These are phyloP conservation scores for Lactarius psammicola DNA, from an alignment of 768 basidiomycete genomes.

Conservation along the genomic window DNA sequence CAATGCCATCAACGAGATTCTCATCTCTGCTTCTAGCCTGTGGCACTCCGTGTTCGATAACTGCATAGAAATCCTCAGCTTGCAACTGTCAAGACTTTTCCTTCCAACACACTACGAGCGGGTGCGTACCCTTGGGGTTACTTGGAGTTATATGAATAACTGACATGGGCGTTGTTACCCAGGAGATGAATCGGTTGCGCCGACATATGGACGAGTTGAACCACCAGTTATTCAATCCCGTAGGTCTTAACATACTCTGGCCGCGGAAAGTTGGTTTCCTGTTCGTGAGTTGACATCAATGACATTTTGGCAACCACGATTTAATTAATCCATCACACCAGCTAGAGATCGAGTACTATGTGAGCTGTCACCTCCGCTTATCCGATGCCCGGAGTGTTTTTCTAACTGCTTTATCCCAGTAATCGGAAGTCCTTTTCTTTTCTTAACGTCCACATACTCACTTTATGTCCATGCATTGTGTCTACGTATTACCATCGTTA, in stretches of 20 bases:
- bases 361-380: constrained; percentile 41
- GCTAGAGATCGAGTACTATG: constrained; percentile 96
- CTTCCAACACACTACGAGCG: constrained; percentile 76
- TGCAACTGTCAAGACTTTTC: constrained; percentile 77
- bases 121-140: constrained; percentile 42
- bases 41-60: constrained; percentile 75
- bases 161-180: background rate
- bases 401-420: constrained; percentile 24
- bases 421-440: constrained; percentile 5
- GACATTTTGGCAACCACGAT: constrained; percentile 4
- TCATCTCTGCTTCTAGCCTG: constrained; percentile 85
- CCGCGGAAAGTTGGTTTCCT: constrained; percentile 84
- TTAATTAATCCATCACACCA: constrained; percentile 35
- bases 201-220: constrained; percentile 67
- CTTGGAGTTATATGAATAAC: background rate
- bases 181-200: constrained; percentile 79
- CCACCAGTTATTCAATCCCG: constrained; percentile 72
- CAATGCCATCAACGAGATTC: constrained; percentile 83
- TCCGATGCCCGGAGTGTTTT: background rate
- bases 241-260: constrained; percentile 84
- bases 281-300: constrained; percentile 62
- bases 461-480: constrained; percentile 1
- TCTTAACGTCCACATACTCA: background rate
- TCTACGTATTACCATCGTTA: background rate
- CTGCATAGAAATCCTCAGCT: constrained; percentile 67